Base-by-base conservation (phyloP, 495 filamentous ascomycete species). In the Umbilicaria muhlenbergii region DNA sequence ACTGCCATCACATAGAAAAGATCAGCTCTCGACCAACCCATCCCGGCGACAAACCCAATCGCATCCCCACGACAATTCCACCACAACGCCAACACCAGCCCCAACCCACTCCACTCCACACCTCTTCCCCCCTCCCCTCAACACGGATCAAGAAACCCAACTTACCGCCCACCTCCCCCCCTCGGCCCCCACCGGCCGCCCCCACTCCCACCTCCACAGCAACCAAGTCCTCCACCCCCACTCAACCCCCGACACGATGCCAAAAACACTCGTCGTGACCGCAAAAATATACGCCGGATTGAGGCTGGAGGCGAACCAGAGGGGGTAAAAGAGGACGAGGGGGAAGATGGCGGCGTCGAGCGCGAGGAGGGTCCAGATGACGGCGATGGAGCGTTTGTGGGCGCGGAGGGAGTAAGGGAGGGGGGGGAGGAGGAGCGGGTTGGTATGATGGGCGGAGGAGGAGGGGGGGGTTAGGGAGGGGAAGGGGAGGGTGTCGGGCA, bases 231-330 rank as follows among this genome's bases (percentile, higher is more conserved):
- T 55, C n/a, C 60, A 50, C 35, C 58, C 54, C 50, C 66, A 80
- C 53, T 80, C 75, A n/a, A 74, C 65, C 13, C 77, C 74, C 2
- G 71, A 75, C 19, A 78, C 62, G 38, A 70, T 67, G 28, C 75
- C 75, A 36, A 78, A 57, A 15, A 65, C 56, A 0, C 62, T 67
- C 1, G 74, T 80, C 44, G 70, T 71, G 39, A 78, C 75, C 11
- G 66, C 69, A 53, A 78, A 76, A 24, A 78, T 44, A 11, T 44
- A 40, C 7, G 45, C 49, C n/a, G 36, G 45, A 6, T 33, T 14
- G 5, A 48, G 41, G 35, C 63, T 57, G 14, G 69, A 74, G 38
- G 55, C 61, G 51, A 75, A 77, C 65, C 66, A 73, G 12, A 78
- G 58, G 18, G 62, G 59, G 58, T 67, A 80, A 50, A 77, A 78